phyloP scores from a whole-genome alignment of 257 asterid genomes.

The Galeopsis tetrahit region DNA sequence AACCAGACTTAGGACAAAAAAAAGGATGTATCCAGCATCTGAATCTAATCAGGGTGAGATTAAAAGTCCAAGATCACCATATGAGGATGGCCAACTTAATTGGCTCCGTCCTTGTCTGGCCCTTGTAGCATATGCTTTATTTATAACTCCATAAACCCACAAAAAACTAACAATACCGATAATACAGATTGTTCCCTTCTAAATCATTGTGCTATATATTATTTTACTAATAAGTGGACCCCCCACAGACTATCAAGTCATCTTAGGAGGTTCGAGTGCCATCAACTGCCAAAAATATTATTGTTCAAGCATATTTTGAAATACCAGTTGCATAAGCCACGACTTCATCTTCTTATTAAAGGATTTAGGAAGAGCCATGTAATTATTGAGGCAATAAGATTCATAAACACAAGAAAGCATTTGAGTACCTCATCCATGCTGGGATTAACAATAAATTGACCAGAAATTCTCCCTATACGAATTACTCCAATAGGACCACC shows the following conservation, averaged over 20 bases:
- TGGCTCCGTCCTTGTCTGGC: not conserved
- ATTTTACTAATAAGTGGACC: not conserved
- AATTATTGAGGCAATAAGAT: not conserved
- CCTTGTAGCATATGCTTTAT: conserved; percentile 3
- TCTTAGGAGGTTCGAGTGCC: not conserved
- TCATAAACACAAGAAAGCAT: conserved; percentile 15
- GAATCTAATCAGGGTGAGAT: not conserved
- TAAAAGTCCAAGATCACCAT: conserved; percentile 10
- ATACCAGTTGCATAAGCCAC: not conserved
- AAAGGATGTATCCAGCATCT: not conserved
- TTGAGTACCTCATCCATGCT: conserved; percentile 86
- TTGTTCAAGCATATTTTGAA: not conserved
- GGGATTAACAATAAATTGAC: conserved; percentile 84
- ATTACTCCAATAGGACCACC: conserved; percentile 97
- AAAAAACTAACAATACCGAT: conserved; percentile 6
- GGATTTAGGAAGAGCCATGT: not conserved
- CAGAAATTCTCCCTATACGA: conserved; percentile 86
- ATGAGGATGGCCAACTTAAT: conserved; percentile 9
- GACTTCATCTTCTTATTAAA: not conserved
- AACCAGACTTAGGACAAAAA: conserved; percentile 14
- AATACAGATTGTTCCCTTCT: not conserved
- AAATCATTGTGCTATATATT: not conserved
- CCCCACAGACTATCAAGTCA: conserved; percentile 1
- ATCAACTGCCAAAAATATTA: not conserved
- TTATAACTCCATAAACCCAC: conserved; percentile 8